Evolutionary conservation across 169 alveolate genomes (phyloP), one percentile per base, ranked within the genome.

Genomic region (Cystoisospora suis): DNA sequence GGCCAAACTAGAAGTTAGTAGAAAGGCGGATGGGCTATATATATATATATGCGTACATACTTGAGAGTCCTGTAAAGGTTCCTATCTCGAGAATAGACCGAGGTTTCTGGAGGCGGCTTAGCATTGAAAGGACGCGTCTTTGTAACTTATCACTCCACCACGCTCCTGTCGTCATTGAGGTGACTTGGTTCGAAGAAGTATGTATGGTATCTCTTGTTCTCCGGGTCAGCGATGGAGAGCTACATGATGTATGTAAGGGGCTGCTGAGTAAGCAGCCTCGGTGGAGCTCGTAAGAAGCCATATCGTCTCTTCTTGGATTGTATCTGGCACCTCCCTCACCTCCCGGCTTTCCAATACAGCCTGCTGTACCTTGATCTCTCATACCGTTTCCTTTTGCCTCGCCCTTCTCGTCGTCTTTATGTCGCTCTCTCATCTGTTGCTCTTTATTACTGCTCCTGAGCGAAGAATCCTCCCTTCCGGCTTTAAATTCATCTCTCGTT

Each of bases 71-170:
- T 2, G 90, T 88, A 77, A 91, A 91, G 34, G 92, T 81, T 7
- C 94, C 94, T 17, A 91, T 83, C 53, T 91, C 94, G 34, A 91
- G 92, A 56, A 91, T 91, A 1, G 90, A 29, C 42, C 87, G 70
- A 29, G 94, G 94, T 70, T 59, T 69, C 83, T 47, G 49, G 32
- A 91, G 89, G 29, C 89, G 81, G 85, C 91, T 81, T 49, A 91
- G 38, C 40, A 77, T 56, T 6, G 94, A 40, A 70, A 91, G 92
- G 7, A 91, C 47, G 81, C 94, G 75, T 34, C 81, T 44, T 65
- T 91, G 91, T 65, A 87, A 77, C 36, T 17, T 38, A 59, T 86
- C 91, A n/a, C 90, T 83, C 91, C 92, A 88, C 79, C 75, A 88
- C 56, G 69, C 89, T 17, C 77, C 77, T 3, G 77, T 32, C 27